Evolutionary conservation across 129 eudicot species (phyloP), one percentile per base, ranked within the genome.

Genomic region (Pittosporum tobira): DNA sequence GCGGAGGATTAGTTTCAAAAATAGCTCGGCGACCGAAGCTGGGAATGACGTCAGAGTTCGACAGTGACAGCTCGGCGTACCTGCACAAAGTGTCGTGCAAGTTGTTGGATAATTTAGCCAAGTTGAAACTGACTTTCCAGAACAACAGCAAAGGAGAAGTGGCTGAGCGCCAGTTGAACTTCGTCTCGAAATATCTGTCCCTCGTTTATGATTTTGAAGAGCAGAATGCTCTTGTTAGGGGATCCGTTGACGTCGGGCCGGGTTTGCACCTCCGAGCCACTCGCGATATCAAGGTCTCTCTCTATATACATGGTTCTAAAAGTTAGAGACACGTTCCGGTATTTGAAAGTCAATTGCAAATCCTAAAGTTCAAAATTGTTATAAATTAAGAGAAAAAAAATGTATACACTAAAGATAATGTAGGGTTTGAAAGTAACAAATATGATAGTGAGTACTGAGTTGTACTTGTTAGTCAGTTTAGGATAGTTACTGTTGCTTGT

Each of bases 41-140:
- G 4, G 51, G 94, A 23, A 77, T 91, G 24, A 83, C 96, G 8
- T 61, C 94, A 16, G 94, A 91, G 75, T 91, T 75, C 65, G 98
- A 91, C 75, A 83, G 94, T 67, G 94, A 81, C 42, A 60, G 72
- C 44, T 59, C 83, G n/a, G 45, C 74, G 15, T 83, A 76, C 77
- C 61, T 86, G 53, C 63, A 91, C 73, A 91, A 83, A 65, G 49
- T 87, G 10, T 91, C 98, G 11, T 80, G 94, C 77, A 91, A 91
- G 72, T 51, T 91, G 6, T 59, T 91, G 31, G 82, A 86, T 18
- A 71, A 62, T 55, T 57, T 91, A 14, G 94, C 82, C 0, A 91
- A 91, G 48, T 48, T 86, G 44, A 91, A 86, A 72, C 47, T 86
- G 14, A 64, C 83, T 9, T 86, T 91, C 50, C 80, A 74, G 51